A percentile compares a stretch with the other conserved stretches of the same genome.
Conservation (phyloP, 129 eudicot genomes). For the Glebionis coronaria region DNA sequence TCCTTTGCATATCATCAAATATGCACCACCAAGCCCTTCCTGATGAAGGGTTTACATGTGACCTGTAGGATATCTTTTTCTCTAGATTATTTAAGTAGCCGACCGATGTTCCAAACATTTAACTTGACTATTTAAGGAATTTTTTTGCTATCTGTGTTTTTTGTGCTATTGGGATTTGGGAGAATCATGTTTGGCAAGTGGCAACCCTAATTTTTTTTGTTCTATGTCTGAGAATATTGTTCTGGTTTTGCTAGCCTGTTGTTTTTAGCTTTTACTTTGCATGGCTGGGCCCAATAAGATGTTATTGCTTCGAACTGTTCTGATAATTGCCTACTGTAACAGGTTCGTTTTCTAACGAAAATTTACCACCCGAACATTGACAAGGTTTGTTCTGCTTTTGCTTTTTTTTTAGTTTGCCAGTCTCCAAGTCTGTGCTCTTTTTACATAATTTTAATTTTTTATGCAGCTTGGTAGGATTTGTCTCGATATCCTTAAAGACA, state of each 20-base stretch:
- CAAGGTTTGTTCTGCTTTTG: constrained; percentile 30
- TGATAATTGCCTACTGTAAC: constrained; percentile 18
- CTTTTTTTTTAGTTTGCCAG: constrained; percentile 11
- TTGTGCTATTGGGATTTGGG: too few species aligned
- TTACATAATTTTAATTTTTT: background rate
- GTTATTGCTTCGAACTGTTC: background rate
- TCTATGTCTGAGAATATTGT: background rate
- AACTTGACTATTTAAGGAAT: too few species aligned
- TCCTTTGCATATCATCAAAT: background rate
- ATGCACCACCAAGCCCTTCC: background rate
- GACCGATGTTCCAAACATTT: too few species aligned
- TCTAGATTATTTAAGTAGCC: too few species aligned
- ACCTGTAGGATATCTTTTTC: too few species aligned
- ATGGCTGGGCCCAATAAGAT: background rate
- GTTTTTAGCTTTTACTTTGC: constrained; percentile 12
- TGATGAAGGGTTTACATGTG: background rate
- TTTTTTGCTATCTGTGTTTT: too few species aligned
- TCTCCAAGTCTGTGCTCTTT: constrained; percentile 3
- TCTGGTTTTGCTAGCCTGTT: background rate
- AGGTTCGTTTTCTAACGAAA: constrained; percentile 58
- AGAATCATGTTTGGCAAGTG: background rate
- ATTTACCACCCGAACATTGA: constrained; percentile 57
- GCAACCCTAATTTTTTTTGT: background rate
- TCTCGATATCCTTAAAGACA: constrained; percentile 57
- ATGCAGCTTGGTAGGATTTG: constrained; percentile 56